Percentiles rank a stretch among this genome's conserved stretches.
Evolutionary conservation across 75 land plant species (phyloP).

Genomic region (Selaginella tamariscina): DNA sequence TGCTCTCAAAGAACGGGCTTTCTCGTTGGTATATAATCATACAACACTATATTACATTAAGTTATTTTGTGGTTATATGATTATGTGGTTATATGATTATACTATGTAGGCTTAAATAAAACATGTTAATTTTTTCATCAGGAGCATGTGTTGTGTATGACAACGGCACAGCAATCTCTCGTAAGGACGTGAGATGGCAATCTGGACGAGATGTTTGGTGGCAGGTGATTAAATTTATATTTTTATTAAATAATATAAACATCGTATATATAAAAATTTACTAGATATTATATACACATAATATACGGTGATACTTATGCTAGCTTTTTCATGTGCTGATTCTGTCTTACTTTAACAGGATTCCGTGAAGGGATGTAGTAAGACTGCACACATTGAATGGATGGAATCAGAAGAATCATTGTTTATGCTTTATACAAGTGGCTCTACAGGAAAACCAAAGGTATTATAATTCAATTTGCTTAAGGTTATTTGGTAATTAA

Average conservation of each 20-base stretch:
- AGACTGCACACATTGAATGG: constrained; percentile 15
- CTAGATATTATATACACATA: too few species aligned
- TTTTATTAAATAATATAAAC: background rate
- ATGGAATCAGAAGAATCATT: constrained; percentile 26
- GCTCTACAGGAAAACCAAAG: constrained; percentile 28
- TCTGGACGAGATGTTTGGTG: constrained; percentile 22
- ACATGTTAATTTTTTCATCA: background rate
- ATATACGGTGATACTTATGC: too few species aligned
- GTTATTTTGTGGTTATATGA: too few species aligned
- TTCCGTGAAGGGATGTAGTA: background rate
- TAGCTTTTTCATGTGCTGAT: too few species aligned
- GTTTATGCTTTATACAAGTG: constrained; percentile 24
- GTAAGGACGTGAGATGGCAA: constrained; percentile 12
- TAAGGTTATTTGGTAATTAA: too few species aligned
- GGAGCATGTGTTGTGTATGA: constrained; percentile 17
- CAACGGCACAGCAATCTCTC: background rate
- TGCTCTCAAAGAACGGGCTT: constrained; percentile 10
- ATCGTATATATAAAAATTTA: background rate
- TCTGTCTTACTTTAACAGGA: too few species aligned
- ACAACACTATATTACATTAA: background rate
- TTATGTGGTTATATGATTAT: background rate
- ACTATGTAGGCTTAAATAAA: constrained; percentile 9
- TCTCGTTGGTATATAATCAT: background rate
- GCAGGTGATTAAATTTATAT: constrained; percentile 14
- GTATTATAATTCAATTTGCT: too few species aligned